A percentile compares a stretch with the other conserved stretches of the same genome.
phyloP scores from a whole-genome alignment of 2,329 filamentous ascomycete genomes.

The Ceratocystis lukuohia region DNA sequence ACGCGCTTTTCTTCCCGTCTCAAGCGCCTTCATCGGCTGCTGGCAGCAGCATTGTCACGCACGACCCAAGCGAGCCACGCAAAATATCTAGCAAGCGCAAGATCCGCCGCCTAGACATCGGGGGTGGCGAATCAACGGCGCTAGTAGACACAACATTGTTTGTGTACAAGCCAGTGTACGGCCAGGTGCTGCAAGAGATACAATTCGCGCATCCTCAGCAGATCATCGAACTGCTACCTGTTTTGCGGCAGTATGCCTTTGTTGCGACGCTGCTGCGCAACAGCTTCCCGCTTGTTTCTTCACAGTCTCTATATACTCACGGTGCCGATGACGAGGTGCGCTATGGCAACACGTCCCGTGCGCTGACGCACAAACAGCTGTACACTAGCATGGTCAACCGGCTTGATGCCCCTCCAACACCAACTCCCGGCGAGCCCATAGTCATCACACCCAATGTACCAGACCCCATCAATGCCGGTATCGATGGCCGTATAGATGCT shows the following conservation, averaged over 20 bases:
- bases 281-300: constrained; percentile 33
- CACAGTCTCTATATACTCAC: not conserved
- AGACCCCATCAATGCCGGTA: not conserved
- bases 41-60: constrained; percentile 27
- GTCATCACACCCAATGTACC: not conserved
- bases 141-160: constrained; percentile 43
- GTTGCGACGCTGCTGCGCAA: constrained; percentile 50
- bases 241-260: constrained; percentile 62
- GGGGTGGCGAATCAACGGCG: constrained; percentile 20
- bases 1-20: constrained; percentile 45
- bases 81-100: constrained; percentile 33
- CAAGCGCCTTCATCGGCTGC: constrained; percentile 22
- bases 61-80: constrained; percentile 45
- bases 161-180: constrained; percentile 61
- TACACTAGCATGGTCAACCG: constrained; percentile 11
- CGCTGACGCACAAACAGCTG: constrained; percentile 1
- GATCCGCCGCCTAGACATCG: constrained; percentile 22
- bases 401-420: not conserved
- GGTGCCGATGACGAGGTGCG: constrained; percentile 6
- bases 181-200: constrained; percentile 50
- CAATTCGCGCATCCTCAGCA: constrained; percentile 70
- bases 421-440: not conserved
- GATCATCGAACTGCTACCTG: constrained; percentile 58
- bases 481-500: constrained; percentile 31
- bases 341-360: constrained; percentile 11